Evolutionary conservation across 129 eudicot species (phyloP).

Genomic region (Pittosporum tobira): DNA sequence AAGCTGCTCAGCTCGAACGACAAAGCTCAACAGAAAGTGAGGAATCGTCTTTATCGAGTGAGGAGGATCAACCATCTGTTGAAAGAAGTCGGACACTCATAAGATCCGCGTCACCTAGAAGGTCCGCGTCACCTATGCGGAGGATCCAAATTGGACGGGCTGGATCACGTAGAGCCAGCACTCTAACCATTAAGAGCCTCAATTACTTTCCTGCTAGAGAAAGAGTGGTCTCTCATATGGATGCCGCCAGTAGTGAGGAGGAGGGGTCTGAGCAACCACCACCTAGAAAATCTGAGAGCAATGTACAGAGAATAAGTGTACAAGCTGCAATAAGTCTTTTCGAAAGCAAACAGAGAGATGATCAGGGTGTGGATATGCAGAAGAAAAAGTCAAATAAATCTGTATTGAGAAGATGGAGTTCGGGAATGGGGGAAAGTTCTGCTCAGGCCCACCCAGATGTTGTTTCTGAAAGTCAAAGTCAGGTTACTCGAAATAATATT

Average conservation of each 20-base stretch:
- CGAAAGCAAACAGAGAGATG: slow-evolving; percentile 85
- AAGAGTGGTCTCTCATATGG: slow-evolving; percentile 45
- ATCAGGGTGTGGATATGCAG: slow-evolving; percentile 41
- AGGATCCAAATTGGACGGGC: slow-evolving; percentile 84
- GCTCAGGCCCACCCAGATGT: slow-evolving; percentile 19
- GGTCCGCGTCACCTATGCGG: slow-evolving; percentile 96
- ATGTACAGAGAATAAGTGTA: slow-evolving; percentile 66
- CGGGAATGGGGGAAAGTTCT: slow-evolving; percentile 50
- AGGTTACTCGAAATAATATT: slow-evolving; percentile 22
- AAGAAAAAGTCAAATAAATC: slow-evolving; percentile 50
- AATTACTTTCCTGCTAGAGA: slow-evolving; percentile 58
- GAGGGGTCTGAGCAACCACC: slow-evolving; percentile 57
- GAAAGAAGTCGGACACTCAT: slow-evolving; percentile 66
- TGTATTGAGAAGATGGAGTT: slow-evolving; percentile 84
- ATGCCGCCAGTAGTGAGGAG: slow-evolving; percentile 50
- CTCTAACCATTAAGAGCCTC: slow-evolving; percentile 76
- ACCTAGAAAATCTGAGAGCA: slow-evolving; percentile 35
- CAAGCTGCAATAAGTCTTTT: slow-evolving; percentile 89
- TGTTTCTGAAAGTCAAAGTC: slow-evolving; percentile 22
- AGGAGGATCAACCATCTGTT: slow-evolving; percentile 52
- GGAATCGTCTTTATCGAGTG: slow-evolving; percentile 59
- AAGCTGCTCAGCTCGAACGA: slow-evolving; percentile 62
- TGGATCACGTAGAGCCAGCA: slow-evolving; percentile 84
- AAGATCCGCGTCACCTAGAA: slow-evolving; percentile 77
- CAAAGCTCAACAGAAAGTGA: slow-evolving; percentile 56